Evolutionary conservation across 1,139 yeast genomes (phyloP), one percentile per base, ranked within the genome.

Genomic region (Sugiyamaella neomexicana): DNA sequence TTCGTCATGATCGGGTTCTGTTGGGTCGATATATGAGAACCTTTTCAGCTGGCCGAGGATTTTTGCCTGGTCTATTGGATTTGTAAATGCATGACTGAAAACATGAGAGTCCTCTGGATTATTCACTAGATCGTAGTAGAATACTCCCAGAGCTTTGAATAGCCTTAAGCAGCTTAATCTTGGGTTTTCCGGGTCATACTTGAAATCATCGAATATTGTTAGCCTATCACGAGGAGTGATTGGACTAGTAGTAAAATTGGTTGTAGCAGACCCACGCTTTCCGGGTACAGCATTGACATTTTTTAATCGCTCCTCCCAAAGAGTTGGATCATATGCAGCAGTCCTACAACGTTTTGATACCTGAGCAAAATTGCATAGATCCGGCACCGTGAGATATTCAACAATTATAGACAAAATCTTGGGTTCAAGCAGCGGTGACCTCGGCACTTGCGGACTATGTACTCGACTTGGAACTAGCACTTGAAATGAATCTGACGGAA

Each of bases 291-390:
- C 47, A 41, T 78, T 80, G 70, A 86, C 73, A 27, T 65, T 68
- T 58, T 68, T 71, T 51, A 86, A 70, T 64, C 78, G 75, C 4
- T 72, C 62, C 4, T 77, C 65, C 91, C 91, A 86, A 23, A 82
- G 65, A 13, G 66, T 64, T 5, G 65, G 69, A 52, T 69, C 63
- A 62, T 65, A 62, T 5, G 68, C 68, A 12, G 71, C 67, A 38
- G 69, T 65, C 45, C 74, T 65, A 46, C 73, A 72, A 13, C 63
- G 58, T 45, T 72, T 67, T 57, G 73, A 73, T 6, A 78, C 73
- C 41, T 58, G 60, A 9, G 71, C 67, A 32, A 66, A 58, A 9
- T 55, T 51, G 17, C 62, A 59, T 39, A 65, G 58, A 45, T 69
- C 72, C 1, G 58, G 54, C 7, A 68, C 63, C 12, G 68, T 54